phyloP scores from a whole-genome alignment of 2,329 filamentous ascomycete genomes.

The Alternaria tenuissima region DNA sequence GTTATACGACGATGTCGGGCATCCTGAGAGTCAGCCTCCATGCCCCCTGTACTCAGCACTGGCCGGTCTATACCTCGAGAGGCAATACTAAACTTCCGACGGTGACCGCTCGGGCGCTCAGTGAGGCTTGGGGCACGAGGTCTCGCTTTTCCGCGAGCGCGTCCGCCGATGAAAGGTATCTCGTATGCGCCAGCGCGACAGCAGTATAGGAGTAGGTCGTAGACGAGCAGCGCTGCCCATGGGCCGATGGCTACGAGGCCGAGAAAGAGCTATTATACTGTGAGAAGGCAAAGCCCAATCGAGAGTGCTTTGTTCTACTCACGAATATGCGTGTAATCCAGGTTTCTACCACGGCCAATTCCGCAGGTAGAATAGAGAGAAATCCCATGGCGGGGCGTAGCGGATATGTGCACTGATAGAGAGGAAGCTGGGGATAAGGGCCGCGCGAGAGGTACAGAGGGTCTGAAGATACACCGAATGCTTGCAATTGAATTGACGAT shows the following conservation, averaged over 20 bases:
- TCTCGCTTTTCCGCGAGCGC: slow-evolving; percentile 66
- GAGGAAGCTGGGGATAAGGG: not conserved
- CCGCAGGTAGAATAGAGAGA: slow-evolving; percentile 70
- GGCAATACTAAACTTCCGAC: slow-evolving; percentile 55
- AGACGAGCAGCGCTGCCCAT: slow-evolving; percentile 67
- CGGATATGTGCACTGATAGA: not conserved
- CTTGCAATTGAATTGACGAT: not conserved
- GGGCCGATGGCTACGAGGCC: slow-evolving; percentile 68
- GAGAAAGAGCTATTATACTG: slow-evolving; percentile 63
- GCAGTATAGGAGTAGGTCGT: slow-evolving; percentile 70
- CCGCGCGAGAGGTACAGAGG: not conserved
- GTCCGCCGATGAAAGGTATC: slow-evolving; percentile 67
- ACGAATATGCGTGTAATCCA: slow-evolving; percentile 71
- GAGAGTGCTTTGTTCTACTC: slow-evolving; percentile 38
- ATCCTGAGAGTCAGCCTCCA: slow-evolving; percentile 32
- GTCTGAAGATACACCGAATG: not conserved
- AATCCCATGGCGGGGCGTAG: slow-evolving; percentile 62
- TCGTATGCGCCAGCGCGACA: slow-evolving; percentile 67
- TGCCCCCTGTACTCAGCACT: slow-evolving; percentile 31
- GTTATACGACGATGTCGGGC: slow-evolving; percentile 37
- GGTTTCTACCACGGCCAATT: slow-evolving; percentile 65
- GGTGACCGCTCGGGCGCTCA: slow-evolving; percentile 63
- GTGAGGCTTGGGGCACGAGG: slow-evolving; percentile 69
- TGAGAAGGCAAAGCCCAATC: slow-evolving; percentile 25
- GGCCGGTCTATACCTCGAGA: slow-evolving; percentile 31